These are phyloP conservation scores for Phialophora verrucosa DNA, from an alignment of 2,329 filamentous ascomycete genomes.

Conservation along the genomic window DNA sequence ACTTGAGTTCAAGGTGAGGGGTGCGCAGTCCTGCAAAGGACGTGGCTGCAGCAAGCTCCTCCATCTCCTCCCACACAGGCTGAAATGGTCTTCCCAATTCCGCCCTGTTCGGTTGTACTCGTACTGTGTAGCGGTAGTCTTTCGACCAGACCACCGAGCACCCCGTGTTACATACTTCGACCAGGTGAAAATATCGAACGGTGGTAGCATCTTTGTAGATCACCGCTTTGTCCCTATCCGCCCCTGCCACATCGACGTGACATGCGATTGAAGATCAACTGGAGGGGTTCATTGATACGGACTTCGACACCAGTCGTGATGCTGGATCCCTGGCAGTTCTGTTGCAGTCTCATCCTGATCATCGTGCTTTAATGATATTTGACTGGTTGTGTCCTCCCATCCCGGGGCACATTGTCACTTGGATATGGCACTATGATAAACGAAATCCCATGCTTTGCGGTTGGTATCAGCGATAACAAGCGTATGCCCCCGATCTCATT, in stretches of 20 bases:
- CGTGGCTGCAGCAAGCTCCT: too few relatives aligned
- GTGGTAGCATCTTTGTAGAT: neutral
- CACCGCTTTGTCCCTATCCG: neutral
- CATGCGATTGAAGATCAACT: neutral
- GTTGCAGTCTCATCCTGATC: neutral
- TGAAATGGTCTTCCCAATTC: too few relatives aligned
- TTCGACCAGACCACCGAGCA: neutral
- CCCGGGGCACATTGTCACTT: neutral
- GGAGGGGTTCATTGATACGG: neutral
- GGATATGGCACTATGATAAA: neutral
- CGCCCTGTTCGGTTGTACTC: too few relatives aligned
- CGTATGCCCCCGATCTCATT: neutral
- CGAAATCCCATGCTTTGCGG: neutral
- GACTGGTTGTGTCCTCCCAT: neutral
- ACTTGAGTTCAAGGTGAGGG: neutral
- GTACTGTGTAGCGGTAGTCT: too few relatives aligned
- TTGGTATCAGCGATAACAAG: neutral
- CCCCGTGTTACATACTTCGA: neutral
- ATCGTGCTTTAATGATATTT: neutral
- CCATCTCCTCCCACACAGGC: too few relatives aligned
- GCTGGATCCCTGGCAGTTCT: too few relatives aligned
- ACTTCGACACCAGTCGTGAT: too few relatives aligned
- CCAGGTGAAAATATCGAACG: neutral
- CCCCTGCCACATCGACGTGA: neutral
- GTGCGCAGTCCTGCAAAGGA: neutral